A percentile compares a stretch with the other conserved stretches of the same genome.
Evolutionary conservation across 1,284 basidiomycete species (phyloP).

Genomic region (Nidula niveotomentosa): DNA sequence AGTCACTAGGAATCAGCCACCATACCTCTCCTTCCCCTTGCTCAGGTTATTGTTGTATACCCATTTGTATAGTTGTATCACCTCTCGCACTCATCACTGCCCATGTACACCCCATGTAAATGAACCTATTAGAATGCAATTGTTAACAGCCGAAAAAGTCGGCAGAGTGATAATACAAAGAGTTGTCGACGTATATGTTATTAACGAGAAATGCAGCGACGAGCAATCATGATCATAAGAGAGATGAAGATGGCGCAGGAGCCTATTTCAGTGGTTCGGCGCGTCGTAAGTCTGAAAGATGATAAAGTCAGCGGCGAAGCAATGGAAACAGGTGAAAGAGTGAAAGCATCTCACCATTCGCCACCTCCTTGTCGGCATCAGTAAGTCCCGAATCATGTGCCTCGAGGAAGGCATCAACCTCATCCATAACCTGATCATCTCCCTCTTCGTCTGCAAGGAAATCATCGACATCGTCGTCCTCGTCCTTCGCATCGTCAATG

Average conservation of each 20-base stretch:
- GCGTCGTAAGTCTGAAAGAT: background rate
- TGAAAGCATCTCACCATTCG: slow-evolving; percentile 52
- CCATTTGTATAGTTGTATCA: too few relatives aligned
- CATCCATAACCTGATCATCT: slow-evolving; percentile 83
- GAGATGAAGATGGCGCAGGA: background rate
- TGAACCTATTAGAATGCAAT: background rate
- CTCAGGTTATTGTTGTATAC: too few relatives aligned
- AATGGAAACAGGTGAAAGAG: background rate
- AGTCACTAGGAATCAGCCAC: too few relatives aligned
- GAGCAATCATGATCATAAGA: background rate
- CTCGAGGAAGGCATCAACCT: slow-evolving; percentile 92
- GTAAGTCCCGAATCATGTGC: slow-evolving; percentile 86
- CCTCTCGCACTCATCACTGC: too few relatives aligned
- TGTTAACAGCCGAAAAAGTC: background rate
- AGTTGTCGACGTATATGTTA: background rate
- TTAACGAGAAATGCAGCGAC: background rate
- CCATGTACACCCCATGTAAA: background rate
- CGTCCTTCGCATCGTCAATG: slow-evolving; percentile 89
- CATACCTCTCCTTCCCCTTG: too few relatives aligned
- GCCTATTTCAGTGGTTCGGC: background rate
- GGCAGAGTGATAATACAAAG: background rate
- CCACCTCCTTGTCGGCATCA: slow-evolving; percentile 83
- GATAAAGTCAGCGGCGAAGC: background rate
- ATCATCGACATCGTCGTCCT: slow-evolving; percentile 65
- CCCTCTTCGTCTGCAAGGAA: slow-evolving; percentile 55